Evolutionary conservation across 2,329 filamentous ascomycete genomes (phyloP), one percentile per base, ranked within the genome.

Genomic region (Cadophora sp.): DNA sequence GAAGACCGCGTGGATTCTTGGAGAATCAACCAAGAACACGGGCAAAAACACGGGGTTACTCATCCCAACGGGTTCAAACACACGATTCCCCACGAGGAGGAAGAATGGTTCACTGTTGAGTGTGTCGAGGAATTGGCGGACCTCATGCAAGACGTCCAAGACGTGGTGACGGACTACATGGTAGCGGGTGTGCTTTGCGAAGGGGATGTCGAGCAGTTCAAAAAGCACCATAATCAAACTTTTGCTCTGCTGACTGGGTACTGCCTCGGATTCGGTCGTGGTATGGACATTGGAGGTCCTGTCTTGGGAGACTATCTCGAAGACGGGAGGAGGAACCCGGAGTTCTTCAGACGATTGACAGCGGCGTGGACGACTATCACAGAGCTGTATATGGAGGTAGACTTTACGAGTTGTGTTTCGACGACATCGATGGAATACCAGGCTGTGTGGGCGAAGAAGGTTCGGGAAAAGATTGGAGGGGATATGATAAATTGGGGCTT

Each of bases 291-390:
- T 18, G 55, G 55, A 16, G 14, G 36, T 27, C 36, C n/a, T 16
- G 20, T 16, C 22, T n/a, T 24, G 3, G 33, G n/a, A 11, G 55
- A 39, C 36, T 41, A 58, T 41, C 36, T 58, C 13, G 33, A 41
- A 9, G 55, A 58, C 22, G 55, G 55, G 33, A 58, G 33, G 20
- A 58, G 55, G 18, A 41, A 58, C 36, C 33, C 55, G 14, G 20
- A 43, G 13, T 58, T 43, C 27, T 41, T 41, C 20, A 58, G 55
- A 58, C 55, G 55, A 8, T 20, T 58, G 20, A 16, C 20, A 20
- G 20, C n/a, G 20, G 55, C 55, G 13, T 58, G 33, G 55, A 16
- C 13, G 55, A 58, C 3, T 11, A 41, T 58, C 11, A 5, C 43
- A 20, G 20, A 8, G 33, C 14, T 24, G 11, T 41, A 58, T 24